phyloP scores from a whole-genome alignment of 164 flowering plant species.

The Brasenia schreberi region DNA sequence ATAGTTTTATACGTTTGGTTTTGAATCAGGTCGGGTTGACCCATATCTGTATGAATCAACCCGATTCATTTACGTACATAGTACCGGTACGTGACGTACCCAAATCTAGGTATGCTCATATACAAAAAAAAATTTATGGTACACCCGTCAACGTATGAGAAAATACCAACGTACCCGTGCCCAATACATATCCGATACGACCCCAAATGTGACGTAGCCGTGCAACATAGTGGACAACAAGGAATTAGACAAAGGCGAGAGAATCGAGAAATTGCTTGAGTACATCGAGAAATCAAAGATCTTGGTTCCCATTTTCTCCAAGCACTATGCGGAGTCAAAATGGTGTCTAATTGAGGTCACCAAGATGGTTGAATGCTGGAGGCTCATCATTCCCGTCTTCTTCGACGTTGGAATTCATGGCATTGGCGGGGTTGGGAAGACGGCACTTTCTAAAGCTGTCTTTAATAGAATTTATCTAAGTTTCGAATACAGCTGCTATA shows the following conservation, averaged over 20 bases:
- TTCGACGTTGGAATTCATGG: slow-evolving; percentile 1
- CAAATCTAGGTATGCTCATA: too few relatives aligned
- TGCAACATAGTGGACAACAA: background rate
- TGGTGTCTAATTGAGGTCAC: slow-evolving; percentile 2
- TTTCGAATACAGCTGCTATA: background rate
- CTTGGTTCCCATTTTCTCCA: slow-evolving; percentile 2
- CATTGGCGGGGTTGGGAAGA: slow-evolving; percentile 1
- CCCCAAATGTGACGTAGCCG: too few relatives aligned
- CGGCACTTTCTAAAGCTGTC: background rate
- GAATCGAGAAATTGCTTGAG: background rate
- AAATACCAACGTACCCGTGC: too few relatives aligned
- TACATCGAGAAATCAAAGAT: slow-evolving; percentile 4
- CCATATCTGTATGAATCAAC: too few relatives aligned
- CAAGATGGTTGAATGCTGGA: background rate
- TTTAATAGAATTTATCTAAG: background rate
- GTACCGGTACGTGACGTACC: too few relatives aligned
- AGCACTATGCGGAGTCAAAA: slow-evolving; percentile 1
- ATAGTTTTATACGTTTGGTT: too few relatives aligned
- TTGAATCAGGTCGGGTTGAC: too few relatives aligned
- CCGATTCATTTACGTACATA: too few relatives aligned
- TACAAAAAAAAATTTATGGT: too few relatives aligned
- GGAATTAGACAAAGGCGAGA: slow-evolving; percentile 2
- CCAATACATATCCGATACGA: too few relatives aligned
- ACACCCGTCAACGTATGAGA: too few relatives aligned
- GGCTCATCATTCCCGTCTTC: background rate